phyloP scores from a whole-genome alignment of 441 rosid species.

The Lepidium campestre region DNA sequence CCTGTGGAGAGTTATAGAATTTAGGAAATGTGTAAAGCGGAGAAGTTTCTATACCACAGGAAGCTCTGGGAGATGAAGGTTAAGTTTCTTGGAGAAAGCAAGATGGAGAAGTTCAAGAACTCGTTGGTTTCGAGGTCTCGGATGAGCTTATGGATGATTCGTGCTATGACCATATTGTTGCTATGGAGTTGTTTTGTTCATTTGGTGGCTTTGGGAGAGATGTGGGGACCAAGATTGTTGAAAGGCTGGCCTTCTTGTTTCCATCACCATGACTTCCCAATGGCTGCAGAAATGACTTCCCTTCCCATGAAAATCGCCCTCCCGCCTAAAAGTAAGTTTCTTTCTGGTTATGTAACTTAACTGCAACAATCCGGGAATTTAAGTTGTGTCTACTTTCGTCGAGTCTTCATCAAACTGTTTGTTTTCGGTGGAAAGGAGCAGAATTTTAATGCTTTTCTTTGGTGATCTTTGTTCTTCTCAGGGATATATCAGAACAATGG shows the following conservation, averaged over 20 bases:
- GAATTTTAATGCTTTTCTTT: background rate
- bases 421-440: background rate
- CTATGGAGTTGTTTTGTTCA: constrained; percentile 96
- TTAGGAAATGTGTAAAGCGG: constrained; percentile 53
- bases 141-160: constrained; percentile 80
- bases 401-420: background rate
- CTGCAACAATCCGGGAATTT: background rate
- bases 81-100: constrained; percentile 39
- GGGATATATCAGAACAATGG: constrained; percentile 97
- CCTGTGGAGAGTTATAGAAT: constrained; percentile 5
- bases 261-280: constrained; percentile 39
- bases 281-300: constrained; percentile 32
- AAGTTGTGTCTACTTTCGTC: background rate
- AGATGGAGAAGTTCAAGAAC: constrained; percentile 38
- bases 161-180: constrained; percentile 76
- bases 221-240: constrained; percentile 83
- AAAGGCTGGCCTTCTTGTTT: constrained; percentile 86
- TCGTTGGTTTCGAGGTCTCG: constrained; percentile 36
- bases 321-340: constrained; percentile 75
- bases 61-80: constrained; percentile 37
- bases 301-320: constrained; percentile 39
- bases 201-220: constrained; percentile 73
- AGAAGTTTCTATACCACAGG: constrained; percentile 31
- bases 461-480: constrained; percentile 20
- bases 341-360: background rate